Base-by-base conservation (phyloP, 192 early-diverging fungal genomes). In the Rhizoclosmatium globosum region DNA sequence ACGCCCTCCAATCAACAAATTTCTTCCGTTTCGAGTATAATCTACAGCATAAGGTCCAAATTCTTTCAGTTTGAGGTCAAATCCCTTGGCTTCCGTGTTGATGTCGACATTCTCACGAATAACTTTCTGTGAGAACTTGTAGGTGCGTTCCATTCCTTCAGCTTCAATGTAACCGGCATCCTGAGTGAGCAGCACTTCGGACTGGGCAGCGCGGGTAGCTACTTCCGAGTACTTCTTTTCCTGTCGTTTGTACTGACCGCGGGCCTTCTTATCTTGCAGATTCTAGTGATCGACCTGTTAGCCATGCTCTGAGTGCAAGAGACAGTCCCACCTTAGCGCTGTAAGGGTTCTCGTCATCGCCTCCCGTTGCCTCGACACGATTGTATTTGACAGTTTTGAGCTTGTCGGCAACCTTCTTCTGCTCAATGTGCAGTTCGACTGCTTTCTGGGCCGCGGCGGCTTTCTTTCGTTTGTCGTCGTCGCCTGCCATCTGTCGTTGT, bases 21-120 rank as follows among this genome's bases (percentile, higher is more conserved):
- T 76, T 42, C 87, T 82, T 64, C 96, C 96, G 81, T 97, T 96
- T 11, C 92, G 89, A 44, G 97, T 95, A 85, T 98, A 98, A 78
- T 96, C 91, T 48, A 97, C 23, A n/a, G 89, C 50, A 80, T 98
- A 99, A 11, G 96, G 94, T 13, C 96, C 96, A 82, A 95, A 94
- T 3, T 94, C 92, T 1, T 91, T 86, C 46, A 97, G 85, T 44
- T 93, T 85, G 57, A 97, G 86, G 81, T 94, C 85, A 74, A 95
- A 96, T 39, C 82, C 91, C 88, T 96, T 97, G 70, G 83, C 83
- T 0, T 87, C 69, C 3, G 93, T 95, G 71, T 88, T 88, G 39
- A 93, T 70, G 77, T 97, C 96, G 19, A 96, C 87, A 53, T 91
- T 82, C 21, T 93, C 86, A 2, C 72, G 81, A 61, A 87, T 46